Evolutionary conservation across 208 protist species (phyloP), one percentile per base, ranked within the genome.

Genomic region (Endotrypanum monterogeii): DNA sequence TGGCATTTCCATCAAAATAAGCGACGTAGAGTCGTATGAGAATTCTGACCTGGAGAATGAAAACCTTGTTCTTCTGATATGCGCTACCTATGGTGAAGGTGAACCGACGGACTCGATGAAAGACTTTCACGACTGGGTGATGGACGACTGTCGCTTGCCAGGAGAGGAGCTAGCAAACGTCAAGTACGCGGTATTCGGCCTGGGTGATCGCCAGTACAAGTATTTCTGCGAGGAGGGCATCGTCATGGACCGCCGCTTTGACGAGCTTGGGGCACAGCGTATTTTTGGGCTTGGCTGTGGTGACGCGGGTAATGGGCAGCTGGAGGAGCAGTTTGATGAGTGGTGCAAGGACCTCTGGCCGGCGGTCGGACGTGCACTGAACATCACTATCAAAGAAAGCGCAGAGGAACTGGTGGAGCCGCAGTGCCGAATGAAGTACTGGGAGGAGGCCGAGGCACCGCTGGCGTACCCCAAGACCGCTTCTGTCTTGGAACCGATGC

Each of bases 21-120:
- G 76, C 69, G 89, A 95, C 67, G 80, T 87, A 2, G 91, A 96
- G 72, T 83, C 80, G 71, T 96, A 95, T 71, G 82, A 94, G 20
- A 60, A 69, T 14, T 68, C 66, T 77, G 74, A 89, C 62, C 74
- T 95, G 30, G 87, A 93, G 76, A 63, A 85, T 39, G 91, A 95
- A 73, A 73, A 56, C 3, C 78, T 95, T 30, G 84, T 96, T 35
- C 82, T 97, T 30, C 80, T 95, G 66, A 71, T 95, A 16, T 97
- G 93, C 58, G 85, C 93, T 57, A 98, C 94, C 56, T 97, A 95
- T 77, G 96, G 93, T 60, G 95, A 98, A 67, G 94, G 94, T 14
- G 93, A 98, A 76, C 88, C 90, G 30, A 97, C 96, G 0, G 94
- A 98, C 80, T 92, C 92, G 39, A 96, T 93, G 88, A 89, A 94